These are phyloP conservation scores for Emericellopsis terricola DNA, from an alignment of 495 filamentous ascomycete genomes.

Conservation along the genomic window DNA sequence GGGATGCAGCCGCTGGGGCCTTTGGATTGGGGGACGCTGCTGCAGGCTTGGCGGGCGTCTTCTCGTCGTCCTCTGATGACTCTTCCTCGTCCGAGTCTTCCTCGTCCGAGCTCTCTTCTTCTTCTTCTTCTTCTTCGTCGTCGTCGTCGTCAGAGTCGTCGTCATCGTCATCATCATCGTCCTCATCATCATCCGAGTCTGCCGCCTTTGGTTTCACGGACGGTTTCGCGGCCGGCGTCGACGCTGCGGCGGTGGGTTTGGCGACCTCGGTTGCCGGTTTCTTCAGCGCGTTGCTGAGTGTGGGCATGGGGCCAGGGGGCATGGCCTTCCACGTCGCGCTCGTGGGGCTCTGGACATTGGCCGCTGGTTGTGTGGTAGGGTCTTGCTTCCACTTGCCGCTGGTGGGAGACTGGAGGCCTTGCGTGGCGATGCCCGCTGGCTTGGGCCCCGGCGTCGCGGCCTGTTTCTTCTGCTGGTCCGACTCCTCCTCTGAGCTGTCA, in stretches of 20 bases:
- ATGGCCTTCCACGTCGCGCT: not conserved
- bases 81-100: conserved; percentile 11
- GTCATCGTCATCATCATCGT: conserved; percentile 8
- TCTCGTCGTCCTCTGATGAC: conserved; percentile 8
- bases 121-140: conserved; percentile 11
- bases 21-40: not conserved
- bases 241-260: too few relatives aligned
- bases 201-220: too few relatives aligned
- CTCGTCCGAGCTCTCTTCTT: conserved; percentile 18
- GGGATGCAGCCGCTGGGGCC: not conserved
- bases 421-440: not conserved
- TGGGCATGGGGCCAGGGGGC: too few relatives aligned
- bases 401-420: conserved; percentile 19
- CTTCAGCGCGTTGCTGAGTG: too few relatives aligned
- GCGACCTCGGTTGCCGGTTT: too few relatives aligned
- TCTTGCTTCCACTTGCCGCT: conserved; percentile 13
- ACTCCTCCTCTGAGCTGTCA: conserved; percentile 1
- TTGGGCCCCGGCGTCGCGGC: too few relatives aligned
- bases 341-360: not conserved
- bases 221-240: conserved; percentile 5
- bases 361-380: not conserved
- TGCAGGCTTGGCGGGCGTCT: conserved; percentile 7
- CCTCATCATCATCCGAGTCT: conserved; percentile 13
- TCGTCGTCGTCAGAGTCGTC: not conserved
- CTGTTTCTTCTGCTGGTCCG: conserved; percentile 4